Percentiles rank a stretch among this genome's conserved stretches.
Conservation (phyloP, 1,284 basidiomycete genomes). For the Chalciporus piperatoides region DNA sequence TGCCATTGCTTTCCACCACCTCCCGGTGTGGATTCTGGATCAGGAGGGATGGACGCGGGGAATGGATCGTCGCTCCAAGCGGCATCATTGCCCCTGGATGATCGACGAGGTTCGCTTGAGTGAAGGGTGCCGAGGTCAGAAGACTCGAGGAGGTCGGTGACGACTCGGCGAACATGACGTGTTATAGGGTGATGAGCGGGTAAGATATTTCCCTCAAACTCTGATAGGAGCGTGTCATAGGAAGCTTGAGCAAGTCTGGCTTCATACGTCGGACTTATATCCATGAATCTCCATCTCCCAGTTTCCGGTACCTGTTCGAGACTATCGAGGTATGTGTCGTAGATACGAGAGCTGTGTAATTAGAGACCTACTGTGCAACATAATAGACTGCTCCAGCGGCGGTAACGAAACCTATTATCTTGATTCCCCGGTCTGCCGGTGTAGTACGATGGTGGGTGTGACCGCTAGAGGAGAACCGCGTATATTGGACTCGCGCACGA, state of each 20-base stretch:
- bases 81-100: slow-evolving; percentile 8
- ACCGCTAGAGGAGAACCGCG: slow-evolving; percentile 25
- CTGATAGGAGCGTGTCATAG: slow-evolving; percentile 48
- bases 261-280: slow-evolving; percentile 61
- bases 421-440: slow-evolving; percentile 11
- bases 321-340: slow-evolving; percentile 37
- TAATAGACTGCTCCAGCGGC: slow-evolving; percentile 27
- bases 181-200: slow-evolving; percentile 67
- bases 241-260: slow-evolving; percentile 49
- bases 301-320: slow-evolving; percentile 81
- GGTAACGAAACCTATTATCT: slow-evolving; percentile 21
- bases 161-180: slow-evolving; percentile 66
- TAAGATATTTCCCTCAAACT: slow-evolving; percentile 60
- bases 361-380: slow-evolving; percentile 28
- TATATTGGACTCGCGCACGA: slow-evolving; percentile 23
- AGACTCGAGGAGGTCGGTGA: slow-evolving; percentile 67
- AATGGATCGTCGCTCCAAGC: slow-evolving; percentile 26
- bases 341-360: neutral
- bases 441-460: slow-evolving; percentile 10
- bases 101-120: slow-evolving; percentile 12
- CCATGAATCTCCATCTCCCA: slow-evolving; percentile 83
- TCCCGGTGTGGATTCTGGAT: slow-evolving; percentile 23
- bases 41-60: slow-evolving; percentile 22
- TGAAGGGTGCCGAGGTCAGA: slow-evolving; percentile 58
- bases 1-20: slow-evolving; percentile 55